Evolutionary conservation across 202 grass and related monocot genomes (phyloP).

Genomic region (Setaria viridis): DNA sequence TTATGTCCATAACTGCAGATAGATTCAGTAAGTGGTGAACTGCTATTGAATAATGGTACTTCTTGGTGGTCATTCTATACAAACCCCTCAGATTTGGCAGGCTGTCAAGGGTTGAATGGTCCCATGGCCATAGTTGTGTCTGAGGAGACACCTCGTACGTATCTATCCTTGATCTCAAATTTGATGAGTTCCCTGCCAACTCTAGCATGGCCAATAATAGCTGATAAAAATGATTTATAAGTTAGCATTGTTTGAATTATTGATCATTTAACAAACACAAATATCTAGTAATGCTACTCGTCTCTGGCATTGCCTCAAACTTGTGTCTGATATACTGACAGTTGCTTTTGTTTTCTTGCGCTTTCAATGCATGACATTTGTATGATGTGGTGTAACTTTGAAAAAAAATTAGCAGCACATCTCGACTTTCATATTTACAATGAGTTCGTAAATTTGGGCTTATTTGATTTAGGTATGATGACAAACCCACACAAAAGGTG

Average conservation of each 20-base stretch:
- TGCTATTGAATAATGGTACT: slow-evolving; percentile 73
- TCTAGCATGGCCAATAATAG: slow-evolving; percentile 15
- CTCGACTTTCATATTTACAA: neutral
- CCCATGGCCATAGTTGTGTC: slow-evolving; percentile 92
- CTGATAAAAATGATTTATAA: slow-evolving; percentile 3
- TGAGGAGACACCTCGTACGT: slow-evolving; percentile 98
- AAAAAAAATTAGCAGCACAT: neutral
- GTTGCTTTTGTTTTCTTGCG: slow-evolving; percentile 4
- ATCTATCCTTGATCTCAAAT: slow-evolving; percentile 40
- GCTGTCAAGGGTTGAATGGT: slow-evolving; percentile 77
- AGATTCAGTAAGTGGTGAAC: slow-evolving; percentile 75
- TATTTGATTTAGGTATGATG: neutral
- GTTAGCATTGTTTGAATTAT: neutral
- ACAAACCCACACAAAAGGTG: neutral
- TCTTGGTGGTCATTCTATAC: slow-evolving; percentile 93
- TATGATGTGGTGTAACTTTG: neutral
- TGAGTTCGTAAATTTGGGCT: neutral
- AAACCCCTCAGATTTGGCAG: slow-evolving; percentile 65
- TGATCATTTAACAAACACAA: neutral
- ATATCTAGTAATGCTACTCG: neutral
- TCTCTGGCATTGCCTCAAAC: slow-evolving; percentile 2
- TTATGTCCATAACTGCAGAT: slow-evolving; percentile 57
- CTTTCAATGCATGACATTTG: neutral
- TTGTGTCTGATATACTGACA: neutral
- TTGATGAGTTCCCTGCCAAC: neutral